These are phyloP conservation scores for Fusarium anguioides DNA, from an alignment of 2,329 filamentous ascomycete genomes.

Conservation along the genomic window DNA sequence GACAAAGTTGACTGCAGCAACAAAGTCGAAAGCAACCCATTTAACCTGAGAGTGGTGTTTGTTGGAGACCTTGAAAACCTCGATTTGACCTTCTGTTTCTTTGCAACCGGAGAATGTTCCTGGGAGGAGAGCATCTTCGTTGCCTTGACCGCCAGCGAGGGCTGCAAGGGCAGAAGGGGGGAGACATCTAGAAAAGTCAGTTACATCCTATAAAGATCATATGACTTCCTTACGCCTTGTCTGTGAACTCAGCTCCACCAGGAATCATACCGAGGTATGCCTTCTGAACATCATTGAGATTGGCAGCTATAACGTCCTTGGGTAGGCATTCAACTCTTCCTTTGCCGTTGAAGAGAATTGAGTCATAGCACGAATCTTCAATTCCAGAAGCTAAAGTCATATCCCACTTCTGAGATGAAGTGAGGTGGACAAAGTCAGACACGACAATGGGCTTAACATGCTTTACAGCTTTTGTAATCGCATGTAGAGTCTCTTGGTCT, in stretches of 20 bases:
- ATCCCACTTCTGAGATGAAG: slow-evolving; percentile 60
- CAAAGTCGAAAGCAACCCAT: slow-evolving; percentile 67
- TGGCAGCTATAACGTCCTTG: slow-evolving; percentile 55
- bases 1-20: slow-evolving; percentile 62
- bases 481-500: slow-evolving; percentile 50
- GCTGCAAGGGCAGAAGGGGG: slow-evolving; percentile 55
- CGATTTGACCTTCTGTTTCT: slow-evolving; percentile 56
- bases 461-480: slow-evolving; percentile 62
- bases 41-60: slow-evolving; percentile 27
- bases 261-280: slow-evolving; percentile 45
- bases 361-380: slow-evolving; percentile 68
- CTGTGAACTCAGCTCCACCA: slow-evolving; percentile 50
- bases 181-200: slow-evolving; percentile 35
- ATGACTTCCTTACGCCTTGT: slow-evolving; percentile 52
- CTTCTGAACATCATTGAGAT: slow-evolving; percentile 49
- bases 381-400: slow-evolving; percentile 57
- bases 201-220: fast-evolving
- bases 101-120: slow-evolving; percentile 60
- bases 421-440: slow-evolving; percentile 66
- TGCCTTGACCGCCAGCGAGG: slow-evolving; percentile 43
- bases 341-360: slow-evolving; percentile 71
- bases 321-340: slow-evolving; percentile 65
- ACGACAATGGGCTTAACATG: slow-evolving; percentile 61
- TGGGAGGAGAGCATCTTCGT: slow-evolving; percentile 54
- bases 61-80: slow-evolving; percentile 58